These are phyloP conservation scores for Corylus avellana DNA, from an alignment of 306 rosid species.

Conservation along the genomic window DNA sequence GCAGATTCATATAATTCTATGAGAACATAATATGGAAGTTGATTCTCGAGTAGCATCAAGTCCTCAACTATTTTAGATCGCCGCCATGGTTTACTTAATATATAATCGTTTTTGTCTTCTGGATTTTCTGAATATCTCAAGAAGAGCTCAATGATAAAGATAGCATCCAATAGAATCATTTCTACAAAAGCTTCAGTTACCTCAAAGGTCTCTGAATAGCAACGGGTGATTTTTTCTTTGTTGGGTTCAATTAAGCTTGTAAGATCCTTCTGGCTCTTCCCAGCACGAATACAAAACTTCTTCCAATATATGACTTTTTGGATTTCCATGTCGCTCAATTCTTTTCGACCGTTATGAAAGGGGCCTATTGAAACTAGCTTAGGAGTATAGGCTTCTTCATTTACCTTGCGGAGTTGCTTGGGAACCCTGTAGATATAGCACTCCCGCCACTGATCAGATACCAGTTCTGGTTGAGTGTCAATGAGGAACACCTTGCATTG, in stretches of 20 bases:
- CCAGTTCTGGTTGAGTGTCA: no score
- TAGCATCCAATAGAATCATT: slow-evolving; percentile 20
- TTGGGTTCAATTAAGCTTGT: background rate
- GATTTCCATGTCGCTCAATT: slow-evolving; percentile 7
- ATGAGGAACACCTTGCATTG: no score
- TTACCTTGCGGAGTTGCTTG: slow-evolving; percentile 21
- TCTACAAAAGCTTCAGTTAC: background rate
- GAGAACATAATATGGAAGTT: no score
- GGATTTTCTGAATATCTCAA: background rate
- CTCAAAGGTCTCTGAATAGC: background rate
- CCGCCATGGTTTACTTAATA: background rate
- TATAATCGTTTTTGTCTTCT: background rate
- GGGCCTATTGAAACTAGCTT: slow-evolving; percentile 26
- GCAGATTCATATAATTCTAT: no score
- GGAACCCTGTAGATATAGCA: slow-evolving; percentile 27
- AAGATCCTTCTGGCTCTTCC: background rate
- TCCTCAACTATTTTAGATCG: no score
- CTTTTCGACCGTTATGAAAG: slow-evolving; percentile 6
- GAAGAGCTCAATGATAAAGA: slow-evolving; percentile 33
- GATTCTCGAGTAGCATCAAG: no score
- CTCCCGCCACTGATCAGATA: no score
- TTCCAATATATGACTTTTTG: background rate
- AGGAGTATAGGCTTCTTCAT: slow-evolving; percentile 24
- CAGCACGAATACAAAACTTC: background rate
- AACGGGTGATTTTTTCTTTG: background rate